Conservation (phyloP, 371 early-diverging fungal genomes). For the Nematocida sp. region DNA sequence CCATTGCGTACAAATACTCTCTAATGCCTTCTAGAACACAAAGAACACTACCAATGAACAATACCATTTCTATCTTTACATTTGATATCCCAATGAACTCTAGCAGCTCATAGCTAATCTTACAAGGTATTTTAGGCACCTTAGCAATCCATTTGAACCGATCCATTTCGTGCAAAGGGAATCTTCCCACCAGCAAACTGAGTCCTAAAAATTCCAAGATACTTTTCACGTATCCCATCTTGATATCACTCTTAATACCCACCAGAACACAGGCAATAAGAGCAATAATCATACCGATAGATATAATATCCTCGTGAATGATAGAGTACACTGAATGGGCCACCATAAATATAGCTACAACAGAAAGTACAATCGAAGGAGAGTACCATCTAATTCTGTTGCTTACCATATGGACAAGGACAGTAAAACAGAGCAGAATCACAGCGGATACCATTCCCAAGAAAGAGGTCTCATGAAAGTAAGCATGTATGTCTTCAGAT, state of each 20-base stretch:
- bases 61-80: no score
- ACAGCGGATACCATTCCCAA: slow-evolving; percentile 18
- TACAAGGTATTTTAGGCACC: slow-evolving; percentile 15
- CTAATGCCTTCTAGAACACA: neutral
- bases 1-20: neutral
- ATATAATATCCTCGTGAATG: slow-evolving; percentile 45
- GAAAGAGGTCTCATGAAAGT: slow-evolving; percentile 21
- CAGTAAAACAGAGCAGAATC: no score
- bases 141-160: neutral
- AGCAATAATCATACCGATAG: neutral
- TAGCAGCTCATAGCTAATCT: neutral
- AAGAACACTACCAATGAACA: neutral
- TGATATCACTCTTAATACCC: neutral
- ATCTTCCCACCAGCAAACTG: slow-evolving; percentile 1
- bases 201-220: neutral
- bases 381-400: neutral
- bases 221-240: neutral
- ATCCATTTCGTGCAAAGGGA: slow-evolving; percentile 30
- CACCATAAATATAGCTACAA: slow-evolving; percentile 22
- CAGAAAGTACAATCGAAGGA: neutral
- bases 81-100: neutral
- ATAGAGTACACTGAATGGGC: slow-evolving; percentile 39
- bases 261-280: neutral
- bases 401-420: neutral
- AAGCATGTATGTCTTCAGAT: neutral